Percentiles rank a stretch among this genome's conserved stretches.
Evolutionary conservation across 805 yeast genomes (phyloP).

Genomic region (Ogataea trehalophila): DNA sequence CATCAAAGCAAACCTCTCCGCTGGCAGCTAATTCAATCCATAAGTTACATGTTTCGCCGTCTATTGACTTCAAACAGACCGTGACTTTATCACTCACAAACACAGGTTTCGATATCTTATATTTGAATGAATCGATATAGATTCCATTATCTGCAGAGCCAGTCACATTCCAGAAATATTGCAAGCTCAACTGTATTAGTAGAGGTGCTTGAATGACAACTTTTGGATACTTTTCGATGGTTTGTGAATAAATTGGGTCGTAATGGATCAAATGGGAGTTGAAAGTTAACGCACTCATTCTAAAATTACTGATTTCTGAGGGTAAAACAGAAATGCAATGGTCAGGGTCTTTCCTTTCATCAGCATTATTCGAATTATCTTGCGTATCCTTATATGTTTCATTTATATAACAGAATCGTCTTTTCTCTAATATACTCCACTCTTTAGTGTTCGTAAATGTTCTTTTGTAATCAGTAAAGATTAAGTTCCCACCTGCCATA

Average conservation of each 20-base stretch:
- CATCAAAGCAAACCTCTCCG: conserved; percentile 14
- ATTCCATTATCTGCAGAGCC: conserved; percentile 3
- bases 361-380: neutral
- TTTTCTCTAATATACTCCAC: conserved; percentile 40
- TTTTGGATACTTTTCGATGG: conserved; percentile 54
- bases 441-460: conserved; percentile 30
- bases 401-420: conserved; percentile 61
- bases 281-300: conserved; percentile 72
- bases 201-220: conserved; percentile 81
- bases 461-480: conserved; percentile 54
- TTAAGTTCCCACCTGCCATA: conserved; percentile 30
- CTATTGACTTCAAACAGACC: conserved; percentile 18
- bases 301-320: conserved; percentile 41
- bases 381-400: conserved; percentile 20
- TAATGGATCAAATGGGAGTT: conserved; percentile 85
- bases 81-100: conserved; percentile 36
- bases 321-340: conserved; percentile 30
- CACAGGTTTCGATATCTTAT: conserved; percentile 48
- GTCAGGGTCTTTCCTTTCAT: conserved; percentile 13
- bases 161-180: conserved; percentile 32
- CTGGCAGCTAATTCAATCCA: conserved; percentile 23
- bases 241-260: conserved; percentile 48
- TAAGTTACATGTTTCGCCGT: conserved; percentile 13
- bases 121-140: conserved; percentile 33
- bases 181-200: conserved; percentile 53